phyloP scores from a whole-genome alignment of 1,284 basidiomycete genomes.

The Cutaneotrichosporon mucoides region DNA sequence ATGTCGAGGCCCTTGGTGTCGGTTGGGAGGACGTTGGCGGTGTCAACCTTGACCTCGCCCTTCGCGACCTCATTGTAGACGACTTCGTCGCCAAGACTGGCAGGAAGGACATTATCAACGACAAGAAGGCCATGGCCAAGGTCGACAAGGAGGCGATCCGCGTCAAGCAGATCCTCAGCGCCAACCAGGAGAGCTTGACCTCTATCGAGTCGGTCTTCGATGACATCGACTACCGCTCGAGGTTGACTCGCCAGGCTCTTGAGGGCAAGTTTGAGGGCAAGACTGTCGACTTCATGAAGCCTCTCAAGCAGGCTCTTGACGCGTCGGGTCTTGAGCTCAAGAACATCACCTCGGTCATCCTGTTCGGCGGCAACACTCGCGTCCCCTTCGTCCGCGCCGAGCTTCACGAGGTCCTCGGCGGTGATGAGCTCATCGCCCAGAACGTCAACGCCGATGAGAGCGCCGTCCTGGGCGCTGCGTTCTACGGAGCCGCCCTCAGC shows the following conservation, averaged over 20 bases:
- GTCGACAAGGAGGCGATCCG: conserved; percentile 88
- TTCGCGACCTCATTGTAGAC: conserved; percentile 74
- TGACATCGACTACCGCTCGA: conserved; percentile 84
- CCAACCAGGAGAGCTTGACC: conserved; percentile 72
- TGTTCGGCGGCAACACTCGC: conserved; percentile 83
- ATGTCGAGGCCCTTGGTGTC: conserved; percentile 69
- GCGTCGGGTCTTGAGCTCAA: conserved; percentile 67
- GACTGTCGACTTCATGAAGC: conserved; percentile 61
- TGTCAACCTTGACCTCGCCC: conserved; percentile 72
- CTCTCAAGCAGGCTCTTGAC: conserved; percentile 71
- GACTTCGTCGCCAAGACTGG: conserved; percentile 63
- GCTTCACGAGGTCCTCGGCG: conserved; percentile 69
- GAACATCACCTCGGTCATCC: conserved; percentile 74
- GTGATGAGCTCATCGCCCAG: conserved; percentile 70
- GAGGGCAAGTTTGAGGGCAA: conserved; percentile 60
- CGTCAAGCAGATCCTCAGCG: conserved; percentile 89
- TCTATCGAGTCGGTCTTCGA: conserved; percentile 82
- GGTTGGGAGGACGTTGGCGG: conserved; percentile 81
- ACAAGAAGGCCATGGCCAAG: conserved; percentile 85
- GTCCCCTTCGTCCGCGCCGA: conserved; percentile 88
- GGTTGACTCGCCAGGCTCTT: conserved; percentile 70
- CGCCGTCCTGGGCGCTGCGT: conserved; percentile 86
- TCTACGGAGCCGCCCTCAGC: conserved; percentile 84
- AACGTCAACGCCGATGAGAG: conserved; percentile 99
- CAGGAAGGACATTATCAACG: conserved; percentile 44